Evolutionary conservation across 2,329 filamentous ascomycete genomes (phyloP).

Genomic region (Claviceps humidiphila): DNA sequence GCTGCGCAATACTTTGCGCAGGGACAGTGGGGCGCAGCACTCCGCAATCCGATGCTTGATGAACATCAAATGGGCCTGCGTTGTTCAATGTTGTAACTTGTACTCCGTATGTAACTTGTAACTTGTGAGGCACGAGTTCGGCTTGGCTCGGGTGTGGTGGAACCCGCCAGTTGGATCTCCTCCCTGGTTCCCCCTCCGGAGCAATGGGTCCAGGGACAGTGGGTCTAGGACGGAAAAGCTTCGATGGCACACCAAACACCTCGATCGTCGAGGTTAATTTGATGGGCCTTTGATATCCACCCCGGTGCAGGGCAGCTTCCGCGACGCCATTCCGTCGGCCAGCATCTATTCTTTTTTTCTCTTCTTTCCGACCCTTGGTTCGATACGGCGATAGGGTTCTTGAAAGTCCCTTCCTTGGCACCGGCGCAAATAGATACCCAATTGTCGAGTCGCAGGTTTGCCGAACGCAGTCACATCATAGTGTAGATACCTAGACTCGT

Average conservation of each 20-base stretch:
- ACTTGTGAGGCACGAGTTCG: background rate
- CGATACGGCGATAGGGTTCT: background rate
- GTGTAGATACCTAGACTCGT: too few relatives aligned
- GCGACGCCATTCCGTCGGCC: background rate
- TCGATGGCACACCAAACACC: constrained; percentile 5
- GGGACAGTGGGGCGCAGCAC: too few relatives aligned
- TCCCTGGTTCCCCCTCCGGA: background rate
- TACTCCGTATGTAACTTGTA: too few relatives aligned
- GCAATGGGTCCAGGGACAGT: background rate
- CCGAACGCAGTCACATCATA: background rate
- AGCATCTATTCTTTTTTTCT: background rate
- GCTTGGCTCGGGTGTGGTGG: background rate
- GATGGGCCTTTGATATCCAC: background rate
- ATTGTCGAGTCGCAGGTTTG: background rate
- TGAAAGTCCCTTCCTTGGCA: background rate
- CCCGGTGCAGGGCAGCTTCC: background rate
- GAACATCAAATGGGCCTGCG: too few relatives aligned
- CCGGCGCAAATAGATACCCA: background rate
- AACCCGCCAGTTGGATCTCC: background rate
- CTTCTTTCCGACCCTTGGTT: background rate
- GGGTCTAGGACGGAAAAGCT: background rate
- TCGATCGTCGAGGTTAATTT: constrained; percentile 3
- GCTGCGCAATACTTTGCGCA: too few relatives aligned
- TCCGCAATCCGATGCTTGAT: too few relatives aligned
- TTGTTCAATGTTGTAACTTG: too few relatives aligned